Evolutionary conservation across 345 rosid species (phyloP).

Genomic region (Salix arbutifolia): DNA sequence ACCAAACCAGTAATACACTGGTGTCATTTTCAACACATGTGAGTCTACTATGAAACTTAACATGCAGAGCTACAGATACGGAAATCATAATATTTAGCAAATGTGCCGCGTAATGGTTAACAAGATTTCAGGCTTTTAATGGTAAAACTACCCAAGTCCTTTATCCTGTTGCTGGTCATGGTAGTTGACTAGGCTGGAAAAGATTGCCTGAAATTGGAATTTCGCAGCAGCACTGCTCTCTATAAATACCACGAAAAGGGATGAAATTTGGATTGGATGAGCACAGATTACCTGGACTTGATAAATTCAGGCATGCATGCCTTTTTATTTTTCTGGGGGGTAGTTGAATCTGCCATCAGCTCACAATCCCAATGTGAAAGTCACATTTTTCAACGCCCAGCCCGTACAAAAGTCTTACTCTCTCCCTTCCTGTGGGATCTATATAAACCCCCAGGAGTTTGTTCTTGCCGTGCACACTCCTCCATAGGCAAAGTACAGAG

Average conservation of each 20-base stretch:
- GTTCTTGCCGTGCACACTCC: neutral
- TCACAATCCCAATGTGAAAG: neutral
- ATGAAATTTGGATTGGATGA: neutral
- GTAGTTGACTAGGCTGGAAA: too few relatives aligned
- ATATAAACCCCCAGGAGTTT: neutral
- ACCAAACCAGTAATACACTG: too few relatives aligned
- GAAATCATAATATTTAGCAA: neutral
- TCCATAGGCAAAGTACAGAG: neutral
- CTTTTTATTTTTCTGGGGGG: slow-evolving; percentile 36
- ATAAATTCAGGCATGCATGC: neutral
- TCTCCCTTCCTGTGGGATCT: neutral
- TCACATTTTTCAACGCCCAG: slow-evolving; percentile 38
- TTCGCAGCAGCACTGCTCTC: too few relatives aligned
- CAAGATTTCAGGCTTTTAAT: too few relatives aligned
- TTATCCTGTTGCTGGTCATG: too few relatives aligned
- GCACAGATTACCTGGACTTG: neutral
- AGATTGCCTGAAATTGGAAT: too few relatives aligned
- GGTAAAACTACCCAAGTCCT: too few relatives aligned
- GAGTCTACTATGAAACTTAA: too few relatives aligned
- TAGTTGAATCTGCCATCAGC: slow-evolving; percentile 31
- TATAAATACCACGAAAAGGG: neutral
- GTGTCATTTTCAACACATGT: too few relatives aligned
- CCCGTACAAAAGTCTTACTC: neutral
- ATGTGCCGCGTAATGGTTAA: too few relatives aligned
- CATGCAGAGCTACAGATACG: neutral